Base-by-base conservation (phyloP, 305 asterid genomes). In the Rubia balearica region DNA sequence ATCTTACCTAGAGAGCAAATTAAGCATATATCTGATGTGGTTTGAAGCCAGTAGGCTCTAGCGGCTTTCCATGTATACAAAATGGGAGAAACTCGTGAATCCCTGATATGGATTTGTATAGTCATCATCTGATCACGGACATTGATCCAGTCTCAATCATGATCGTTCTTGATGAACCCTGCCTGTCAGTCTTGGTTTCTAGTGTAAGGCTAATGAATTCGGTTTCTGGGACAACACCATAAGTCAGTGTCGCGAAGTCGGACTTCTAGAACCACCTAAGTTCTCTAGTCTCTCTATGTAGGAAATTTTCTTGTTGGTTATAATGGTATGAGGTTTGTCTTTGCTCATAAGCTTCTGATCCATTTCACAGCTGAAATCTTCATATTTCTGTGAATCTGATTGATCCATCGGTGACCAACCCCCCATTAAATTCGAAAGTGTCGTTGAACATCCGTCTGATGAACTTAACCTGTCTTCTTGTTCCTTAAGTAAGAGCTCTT, bases 161-260 rank as follows among this genome's bases (percentile, higher is more conserved):
- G 59, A 65, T 53, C 51, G 27, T 57, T 68, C 74, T 63, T 72
- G 75, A 67, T 42, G 77, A 72, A 43, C 41, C 62, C 67, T 78
- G 67, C 55, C 53, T 68, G 70, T 72, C 82, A 27, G 67, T 75
- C 77, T 61, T 66, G 63, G 81, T 70, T 74, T 74, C 74, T 66
- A 75, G 62, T 9, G 61, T 48, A 70, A 62, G 68, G 73, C 57
- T 71, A 65, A 76, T 19, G 22, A 55, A 51, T 64, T 30, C 36
- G 0, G 51, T 27, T 38, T 60, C 73, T 70, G 75, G 69, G 55
- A 12, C 61, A 48, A 48, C 41, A 40, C 0, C 5, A 64, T 63
- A 36, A 14, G 64, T 83, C 76, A 89, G 80, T 89, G 96, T 43
- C 96, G 86, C 19, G 95, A 86, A 2, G 92, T 81, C 22, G 97